phyloP scores from a whole-genome alignment of 768 basidiomycete species.

The Termitomyces sp. region DNA sequence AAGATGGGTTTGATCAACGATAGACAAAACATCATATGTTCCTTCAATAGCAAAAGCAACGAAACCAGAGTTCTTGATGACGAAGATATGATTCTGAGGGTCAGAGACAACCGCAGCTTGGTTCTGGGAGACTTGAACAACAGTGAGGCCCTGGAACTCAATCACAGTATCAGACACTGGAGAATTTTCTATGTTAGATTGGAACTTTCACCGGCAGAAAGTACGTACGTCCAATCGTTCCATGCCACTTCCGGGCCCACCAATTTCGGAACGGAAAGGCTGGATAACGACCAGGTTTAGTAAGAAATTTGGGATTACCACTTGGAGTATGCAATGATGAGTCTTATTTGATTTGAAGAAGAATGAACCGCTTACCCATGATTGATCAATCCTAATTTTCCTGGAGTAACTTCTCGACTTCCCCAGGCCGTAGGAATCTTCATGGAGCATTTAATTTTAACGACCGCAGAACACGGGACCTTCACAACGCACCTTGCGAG shows the following conservation, averaged over 20 bases:
- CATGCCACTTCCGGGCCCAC: conserved; percentile 78
- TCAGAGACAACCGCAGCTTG: conserved; percentile 75
- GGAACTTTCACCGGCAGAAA: neutral
- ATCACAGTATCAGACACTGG: conserved; percentile 81
- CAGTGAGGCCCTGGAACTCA: conserved; percentile 73
- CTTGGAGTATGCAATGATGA: conserved; percentile 22
- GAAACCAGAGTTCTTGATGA: conserved; percentile 76
- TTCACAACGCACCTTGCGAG: conserved; percentile 47
- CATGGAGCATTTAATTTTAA: neutral
- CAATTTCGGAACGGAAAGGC: conserved; percentile 73
- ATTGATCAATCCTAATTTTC: conserved; percentile 70
- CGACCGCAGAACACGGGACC: neutral
- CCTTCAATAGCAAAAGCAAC: conserved; percentile 76
- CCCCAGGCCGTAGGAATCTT: conserved; percentile 65
- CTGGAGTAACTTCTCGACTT: conserved; percentile 69
- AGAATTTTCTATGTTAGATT: neutral
- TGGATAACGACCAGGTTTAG: conserved; percentile 75
- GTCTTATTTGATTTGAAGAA: neutral
- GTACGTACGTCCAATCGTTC: conserved; percentile 61
- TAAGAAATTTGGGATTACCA: conserved; percentile 74
- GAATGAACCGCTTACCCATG: conserved; percentile 45
- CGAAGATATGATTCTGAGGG: conserved; percentile 76
- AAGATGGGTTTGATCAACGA: conserved; percentile 84
- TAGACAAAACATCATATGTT: conserved; percentile 73
- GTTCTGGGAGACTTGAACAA: conserved; percentile 88